Evolutionary conservation across 352 stramenopile genomes (phyloP).

Genomic region (Pythium sp.): DNA sequence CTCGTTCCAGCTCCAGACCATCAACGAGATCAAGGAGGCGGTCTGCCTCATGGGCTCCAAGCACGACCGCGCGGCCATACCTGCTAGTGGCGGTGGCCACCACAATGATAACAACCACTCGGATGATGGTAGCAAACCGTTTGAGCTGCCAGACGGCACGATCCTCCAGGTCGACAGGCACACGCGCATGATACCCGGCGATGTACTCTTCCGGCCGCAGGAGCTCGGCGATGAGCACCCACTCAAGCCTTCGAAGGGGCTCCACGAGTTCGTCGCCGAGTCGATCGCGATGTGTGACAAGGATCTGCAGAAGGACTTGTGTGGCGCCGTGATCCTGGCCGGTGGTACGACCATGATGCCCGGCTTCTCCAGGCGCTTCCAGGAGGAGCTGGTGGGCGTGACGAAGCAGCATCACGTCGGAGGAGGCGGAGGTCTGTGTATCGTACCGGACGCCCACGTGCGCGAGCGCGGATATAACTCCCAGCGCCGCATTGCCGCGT

Average conservation of each 20-base stretch:
- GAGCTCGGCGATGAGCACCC: constrained; percentile 94
- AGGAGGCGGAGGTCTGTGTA: constrained; percentile 25
- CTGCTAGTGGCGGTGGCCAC: background rate
- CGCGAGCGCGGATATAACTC: constrained; percentile 86
- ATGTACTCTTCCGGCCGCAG: constrained; percentile 83
- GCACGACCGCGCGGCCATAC: constrained; percentile 23
- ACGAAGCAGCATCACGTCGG: constrained; percentile 12
- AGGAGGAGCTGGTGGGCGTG: constrained; percentile 55
- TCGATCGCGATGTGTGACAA: constrained; percentile 88
- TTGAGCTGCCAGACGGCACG: constrained; percentile 85
- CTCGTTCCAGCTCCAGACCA: constrained; percentile 65
- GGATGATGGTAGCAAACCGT: constrained; percentile 53
- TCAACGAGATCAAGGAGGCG: constrained; percentile 86
- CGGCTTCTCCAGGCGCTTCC: constrained; percentile 78
- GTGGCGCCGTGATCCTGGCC: constrained; percentile 70
- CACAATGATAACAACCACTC: constrained; percentile 6
- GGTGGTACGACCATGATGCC: constrained; percentile 85
- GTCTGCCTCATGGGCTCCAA: constrained; percentile 38
- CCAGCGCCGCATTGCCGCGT: constrained; percentile 81
- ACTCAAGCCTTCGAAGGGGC: constrained; percentile 44
- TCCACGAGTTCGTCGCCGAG: constrained; percentile 83
- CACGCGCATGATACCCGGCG: constrained; percentile 62
- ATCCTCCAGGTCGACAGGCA: constrained; percentile 78
- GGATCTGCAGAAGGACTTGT: constrained; percentile 79
- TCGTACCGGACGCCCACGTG: constrained; percentile 78